These are phyloP conservation scores for Thecaphora thlaspeos DNA, from an alignment of 1,284 basidiomycete genomes.

Conservation along the genomic window DNA sequence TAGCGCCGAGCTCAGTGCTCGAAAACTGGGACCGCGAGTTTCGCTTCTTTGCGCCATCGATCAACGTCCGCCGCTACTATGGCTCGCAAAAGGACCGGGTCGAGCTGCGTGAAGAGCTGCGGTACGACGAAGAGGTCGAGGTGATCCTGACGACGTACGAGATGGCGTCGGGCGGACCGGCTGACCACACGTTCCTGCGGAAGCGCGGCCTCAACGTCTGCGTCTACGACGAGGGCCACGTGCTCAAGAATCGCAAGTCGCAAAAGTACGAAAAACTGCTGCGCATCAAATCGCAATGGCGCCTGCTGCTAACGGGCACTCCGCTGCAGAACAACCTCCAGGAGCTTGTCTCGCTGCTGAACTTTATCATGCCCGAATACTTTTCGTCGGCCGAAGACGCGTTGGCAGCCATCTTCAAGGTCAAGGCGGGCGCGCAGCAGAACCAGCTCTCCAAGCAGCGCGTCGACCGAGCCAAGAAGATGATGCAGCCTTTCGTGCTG, in stretches of 20 bases:
- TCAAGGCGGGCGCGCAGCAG: slow-evolving; percentile 80
- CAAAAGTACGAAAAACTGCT: slow-evolving; percentile 88
- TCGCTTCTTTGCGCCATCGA: slow-evolving; percentile 76
- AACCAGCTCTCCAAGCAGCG: slow-evolving; percentile 84
- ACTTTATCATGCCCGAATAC: slow-evolving; percentile 92
- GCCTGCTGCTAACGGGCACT: slow-evolving; percentile 89
- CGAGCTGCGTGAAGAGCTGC: slow-evolving; percentile 69
- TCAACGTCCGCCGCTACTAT: slow-evolving; percentile 89
- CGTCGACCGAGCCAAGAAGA: slow-evolving; percentile 90
- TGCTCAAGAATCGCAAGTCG: slow-evolving; percentile 93
- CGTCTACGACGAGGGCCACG: slow-evolving; percentile 92
- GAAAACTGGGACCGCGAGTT: slow-evolving; percentile 99
- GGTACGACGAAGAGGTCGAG: slow-evolving; percentile 71
- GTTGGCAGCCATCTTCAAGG: slow-evolving; percentile 93
- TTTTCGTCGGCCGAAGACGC: slow-evolving; percentile 75
- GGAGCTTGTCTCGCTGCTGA: slow-evolving; percentile 87
- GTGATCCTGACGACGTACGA: slow-evolving; percentile 96
- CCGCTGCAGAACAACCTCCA: slow-evolving; percentile 81
- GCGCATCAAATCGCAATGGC: slow-evolving; percentile 81
- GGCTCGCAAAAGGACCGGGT: slow-evolving; percentile 86
- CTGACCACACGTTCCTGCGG: slow-evolving; percentile 84
- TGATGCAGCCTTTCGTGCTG: slow-evolving; percentile 98
- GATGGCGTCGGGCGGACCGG: slow-evolving; percentile 74
- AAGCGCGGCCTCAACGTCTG: slow-evolving; percentile 78
- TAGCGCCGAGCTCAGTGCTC: slow-evolving; percentile 86